A percentile compares a stretch with the other conserved stretches of the same genome.
phyloP scores from a whole-genome alignment of 257 asterid species.

The Nicotiana undulata region DNA sequence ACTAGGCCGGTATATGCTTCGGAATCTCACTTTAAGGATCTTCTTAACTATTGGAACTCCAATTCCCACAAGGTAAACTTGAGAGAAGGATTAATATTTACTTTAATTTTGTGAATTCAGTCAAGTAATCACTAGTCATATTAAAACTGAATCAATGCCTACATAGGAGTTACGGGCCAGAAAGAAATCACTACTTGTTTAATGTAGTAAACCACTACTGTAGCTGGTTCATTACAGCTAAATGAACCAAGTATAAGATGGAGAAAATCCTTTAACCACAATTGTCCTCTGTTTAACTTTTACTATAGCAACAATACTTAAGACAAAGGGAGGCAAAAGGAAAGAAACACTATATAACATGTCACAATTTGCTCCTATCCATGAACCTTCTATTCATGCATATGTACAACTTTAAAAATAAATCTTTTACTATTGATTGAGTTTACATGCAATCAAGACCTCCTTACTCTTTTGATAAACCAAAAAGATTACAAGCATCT shows the following conservation, averaged over 20 bases:
- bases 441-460: neutral
- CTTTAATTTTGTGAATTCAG: too few relatives aligned
- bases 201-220: neutral
- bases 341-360: neutral
- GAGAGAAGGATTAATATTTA: too few relatives aligned
- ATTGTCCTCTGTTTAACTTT: too few relatives aligned
- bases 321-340: neutral
- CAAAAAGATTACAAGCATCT: too few relatives aligned
- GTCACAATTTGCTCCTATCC: neutral
- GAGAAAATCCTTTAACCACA: neutral
- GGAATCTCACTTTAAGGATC: too few relatives aligned
- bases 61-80: too few relatives aligned
- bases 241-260: neutral
- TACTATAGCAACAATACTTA: neutral
- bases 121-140: neutral
- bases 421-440: neutral
- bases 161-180: neutral
- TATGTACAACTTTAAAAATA: neutral
- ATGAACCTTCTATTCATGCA: constrained; percentile 3
- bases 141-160: neutral
- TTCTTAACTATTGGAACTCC: too few relatives aligned
- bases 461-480: too few relatives aligned
- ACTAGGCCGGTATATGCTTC: too few relatives aligned
- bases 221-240: neutral
- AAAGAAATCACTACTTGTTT: neutral